Percentiles rank a stretch among this genome's conserved stretches.
Conservation (phyloP, 495 filamentous ascomycete species). For the Aspergillus cristatus region DNA sequence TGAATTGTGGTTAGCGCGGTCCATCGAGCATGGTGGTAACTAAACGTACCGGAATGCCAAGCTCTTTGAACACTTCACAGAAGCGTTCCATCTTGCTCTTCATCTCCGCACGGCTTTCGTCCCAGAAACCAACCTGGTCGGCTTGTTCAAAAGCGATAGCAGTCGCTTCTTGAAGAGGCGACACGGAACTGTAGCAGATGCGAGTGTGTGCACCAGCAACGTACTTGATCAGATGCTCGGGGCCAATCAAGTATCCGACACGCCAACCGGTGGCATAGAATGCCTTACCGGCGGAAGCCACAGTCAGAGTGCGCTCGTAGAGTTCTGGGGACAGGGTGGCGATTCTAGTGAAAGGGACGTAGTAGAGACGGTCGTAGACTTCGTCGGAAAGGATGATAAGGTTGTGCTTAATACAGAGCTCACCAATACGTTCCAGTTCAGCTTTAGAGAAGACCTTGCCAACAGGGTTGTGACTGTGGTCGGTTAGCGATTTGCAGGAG, state of each 20-base stretch:
- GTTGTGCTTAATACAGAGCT: slow-evolving; percentile 86
- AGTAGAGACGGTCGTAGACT: slow-evolving; percentile 91
- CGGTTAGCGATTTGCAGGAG: slow-evolving; percentile 8
- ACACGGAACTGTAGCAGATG: slow-evolving; percentile 92
- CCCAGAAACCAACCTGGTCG: slow-evolving; percentile 79
- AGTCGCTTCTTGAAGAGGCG: slow-evolving; percentile 90
- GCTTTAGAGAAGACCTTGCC: slow-evolving; percentile 84
- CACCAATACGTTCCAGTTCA: slow-evolving; percentile 79
- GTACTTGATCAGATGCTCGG: slow-evolving; percentile 80
- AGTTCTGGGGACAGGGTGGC: slow-evolving; percentile 83
- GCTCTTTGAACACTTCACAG: slow-evolving; percentile 80
- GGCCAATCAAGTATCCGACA: slow-evolving; percentile 90
- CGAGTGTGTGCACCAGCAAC: slow-evolving; percentile 87
- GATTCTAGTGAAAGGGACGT: slow-evolving; percentile 87
- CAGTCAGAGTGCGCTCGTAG: slow-evolving; percentile 77
- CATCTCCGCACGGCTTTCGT: slow-evolving; percentile 76
- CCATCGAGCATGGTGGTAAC: too few relatives aligned
- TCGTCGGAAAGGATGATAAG: slow-evolving; percentile 95
- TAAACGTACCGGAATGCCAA: slow-evolving; percentile 59
- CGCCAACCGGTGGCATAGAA: slow-evolving; percentile 98
- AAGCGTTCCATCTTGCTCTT: slow-evolving; percentile 78
- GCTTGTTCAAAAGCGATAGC: slow-evolving; percentile 92
- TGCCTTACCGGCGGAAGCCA: slow-evolving; percentile 93
- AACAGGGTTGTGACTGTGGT: slow-evolving; percentile 76
- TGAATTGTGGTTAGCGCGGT: too few relatives aligned